Evolutionary conservation across 352 stramenopile genomes (phyloP), one percentile per base, ranked within the genome.

Genomic region (Plasmopara muralis): DNA sequence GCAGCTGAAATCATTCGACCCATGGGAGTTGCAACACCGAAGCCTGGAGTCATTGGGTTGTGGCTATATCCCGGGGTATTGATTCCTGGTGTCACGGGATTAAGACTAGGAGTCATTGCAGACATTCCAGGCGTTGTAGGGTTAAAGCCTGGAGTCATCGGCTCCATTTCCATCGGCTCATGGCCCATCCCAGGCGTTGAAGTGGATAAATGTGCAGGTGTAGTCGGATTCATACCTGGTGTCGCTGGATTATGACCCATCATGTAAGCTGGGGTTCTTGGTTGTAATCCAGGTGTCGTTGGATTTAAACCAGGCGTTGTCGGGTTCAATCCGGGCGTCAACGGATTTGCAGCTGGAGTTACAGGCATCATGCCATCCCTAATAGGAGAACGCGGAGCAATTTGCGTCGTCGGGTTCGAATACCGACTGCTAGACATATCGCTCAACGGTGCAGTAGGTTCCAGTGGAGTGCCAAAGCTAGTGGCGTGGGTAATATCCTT

Each of bases 401-500:
- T 70, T 12, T 64, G 67, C 14, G 70, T 76, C 18, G 64, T 70
- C 13, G 77, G 51, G 28, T 84, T 82, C 25, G 61, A 61, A 35
- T 80, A 89, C 43, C 79, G 66, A 41, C 52, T 80, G 50, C 53
- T 71, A 29, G 53, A 66, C 57, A 79, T 77, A 55, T 85, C 75
- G 43, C 72, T 74, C n/a, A 77, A 77, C 13, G 84, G 75, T 13
- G 74, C 78, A 39, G 82, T 77, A 8, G 82, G 84, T 47, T 93
- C 84, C 47, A 94, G 53, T 12, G 84, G 84, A 14, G 82, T 85
- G 8, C 84, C 84, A 43, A 94, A 94, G 56, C 72, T 94, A 14
- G 79, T 91, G 25, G 84, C 84, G 50, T 94, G 84, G 16, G 84
- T 89, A 60, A 94, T 91, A 56, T 94, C 84, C 57, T 90, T 90